Evolutionary conservation across 176 grass and related monocot genomes (phyloP), one percentile per base, ranked within the genome.

Genomic region (Carex pumila): DNA sequence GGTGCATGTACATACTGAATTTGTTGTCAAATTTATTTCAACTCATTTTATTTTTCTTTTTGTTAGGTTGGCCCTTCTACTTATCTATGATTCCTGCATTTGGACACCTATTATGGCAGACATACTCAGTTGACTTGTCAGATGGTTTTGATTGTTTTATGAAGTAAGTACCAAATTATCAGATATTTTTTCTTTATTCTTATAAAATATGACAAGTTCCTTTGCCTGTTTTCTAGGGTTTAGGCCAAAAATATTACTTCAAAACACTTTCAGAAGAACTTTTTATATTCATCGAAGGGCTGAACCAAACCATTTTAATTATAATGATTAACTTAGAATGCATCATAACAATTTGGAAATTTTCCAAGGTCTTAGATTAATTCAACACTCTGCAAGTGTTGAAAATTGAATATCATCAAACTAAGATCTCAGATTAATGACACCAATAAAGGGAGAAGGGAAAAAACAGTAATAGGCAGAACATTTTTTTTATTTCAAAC

Each of bases 51-150:
- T 83, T 81, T 37, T 81, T 81, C 0, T 36, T 17, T 70, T 15
- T 82, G 43, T 60, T 79, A 89, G 87, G 77, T 36, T 89, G 84
- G 87, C 87, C 83, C 30, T 89, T 65, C 32, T 89, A 85, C 85
- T 29, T 66, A 82, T 82, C 45, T 77, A 53, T 89, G 25, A 66
- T 68, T 65, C 75, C 75, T 59, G 87, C 83, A 55, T 78, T 45
- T 8, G 43, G 43, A 45, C 43, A 45, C 43, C 43, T 45, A 45
- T 45, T 45, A 45, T 45, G 43, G 43, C 43, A 45, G 6, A 45
- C 4, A 45, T 45, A 8, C 7, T 45, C 43, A 8, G 43, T 45
- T 45, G 83, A 89, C 55, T 83, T 85, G 34, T 86, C 87, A 17
- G 82, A 77, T 19, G 63, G 65, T 34, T 63, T 52, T 57, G 87